phyloP scores from a whole-genome alignment of 352 stramenopile genomes.

The Globisporangium perplexum region DNA sequence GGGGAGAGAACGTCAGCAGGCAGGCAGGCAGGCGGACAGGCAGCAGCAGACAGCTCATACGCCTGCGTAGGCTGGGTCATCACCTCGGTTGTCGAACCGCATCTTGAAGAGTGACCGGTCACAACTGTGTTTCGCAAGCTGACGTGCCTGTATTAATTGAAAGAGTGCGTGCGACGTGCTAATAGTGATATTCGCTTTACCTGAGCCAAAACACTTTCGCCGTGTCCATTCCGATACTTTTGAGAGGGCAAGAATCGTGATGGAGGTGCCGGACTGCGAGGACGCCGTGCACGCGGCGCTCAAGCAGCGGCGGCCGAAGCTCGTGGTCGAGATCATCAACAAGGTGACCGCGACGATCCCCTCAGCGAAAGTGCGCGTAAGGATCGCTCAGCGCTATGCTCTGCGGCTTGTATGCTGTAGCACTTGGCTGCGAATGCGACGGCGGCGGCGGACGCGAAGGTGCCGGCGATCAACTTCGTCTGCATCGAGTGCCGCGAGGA shows the following conservation, averaged over 20 bases:
- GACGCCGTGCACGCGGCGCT: slow-evolving; percentile 72
- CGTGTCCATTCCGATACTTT: neutral
- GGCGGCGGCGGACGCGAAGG: slow-evolving; percentile 4
- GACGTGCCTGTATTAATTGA: neutral
- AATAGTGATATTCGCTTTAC: neutral
- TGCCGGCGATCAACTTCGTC: slow-evolving; percentile 55
- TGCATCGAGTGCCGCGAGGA: slow-evolving; percentile 74
- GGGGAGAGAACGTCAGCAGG: too few relatives aligned
- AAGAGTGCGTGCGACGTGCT: neutral
- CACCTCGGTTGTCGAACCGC: slow-evolving; percentile 51
- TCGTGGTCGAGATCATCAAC: slow-evolving; percentile 76
- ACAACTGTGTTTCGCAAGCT: neutral
- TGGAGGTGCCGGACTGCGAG: slow-evolving; percentile 79
- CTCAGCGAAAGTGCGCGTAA: neutral
- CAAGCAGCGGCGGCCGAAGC: slow-evolving; percentile 54
- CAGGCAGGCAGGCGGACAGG: too few relatives aligned
- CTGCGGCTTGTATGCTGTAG: slow-evolving; percentile 23
- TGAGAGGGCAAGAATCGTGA: slow-evolving; percentile 11
- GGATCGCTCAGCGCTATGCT: too few relatives aligned
- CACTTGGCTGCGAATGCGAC: slow-evolving; percentile 26
- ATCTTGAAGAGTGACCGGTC: slow-evolving; percentile 16
- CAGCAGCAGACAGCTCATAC: too few relatives aligned
- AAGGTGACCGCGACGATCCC: slow-evolving; percentile 22
- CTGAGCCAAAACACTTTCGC: too few relatives aligned
- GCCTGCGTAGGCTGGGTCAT: too few relatives aligned